Base-by-base conservation (phyloP, 75 land plant species). In the Isoetes taiwanensis region DNA sequence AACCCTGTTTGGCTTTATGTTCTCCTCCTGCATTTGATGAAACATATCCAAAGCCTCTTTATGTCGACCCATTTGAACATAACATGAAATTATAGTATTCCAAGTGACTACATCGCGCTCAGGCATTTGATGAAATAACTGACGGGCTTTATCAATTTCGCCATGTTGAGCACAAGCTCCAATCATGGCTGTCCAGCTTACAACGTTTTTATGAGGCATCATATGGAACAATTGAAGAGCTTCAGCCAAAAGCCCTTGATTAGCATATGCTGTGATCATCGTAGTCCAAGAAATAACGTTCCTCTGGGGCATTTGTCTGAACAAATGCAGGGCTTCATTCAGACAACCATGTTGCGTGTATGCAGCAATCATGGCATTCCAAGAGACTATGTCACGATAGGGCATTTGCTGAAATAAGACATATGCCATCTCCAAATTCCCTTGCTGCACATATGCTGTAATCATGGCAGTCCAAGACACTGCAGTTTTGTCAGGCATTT, bases 301-400 rank as follows among this genome's bases (percentile, higher is more conserved):
- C 38, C 14, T 37, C 11, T 37, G 11, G 38, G 38, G 38, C 38
- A 37, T 37, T 9, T 37, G 11, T 9, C 14, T 9, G 38, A 37
- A 37, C 38, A 37, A 9, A 14, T 9, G 11, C 14, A 9, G 38
- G 38, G 38, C 38, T 9, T 14, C 11, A 37, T 37, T 14, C 38
- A 37, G 14, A 37, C 14, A 9, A 14, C 38, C 38, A 9, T 37
- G 38, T 39, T 43, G 73, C 5, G 54, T 28, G 54, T 76, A 81
- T 0, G 67, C 58, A 35, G 9, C 32, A 32, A 34, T 59, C 56
- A 69, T 62, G 31, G 48, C 58, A 11, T 76, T 70, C 48, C 68
- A 70, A 12, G 78, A 70, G 55, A 70, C 76, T 5, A 74, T 29
- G 38, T 68, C 67, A 31, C 80, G 76, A 37, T 65, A 64, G 31